Evolutionary conservation across 805 yeast genomes (phyloP), one percentile per base, ranked within the genome.

Genomic region (Alloascoidea hylecoeti): DNA sequence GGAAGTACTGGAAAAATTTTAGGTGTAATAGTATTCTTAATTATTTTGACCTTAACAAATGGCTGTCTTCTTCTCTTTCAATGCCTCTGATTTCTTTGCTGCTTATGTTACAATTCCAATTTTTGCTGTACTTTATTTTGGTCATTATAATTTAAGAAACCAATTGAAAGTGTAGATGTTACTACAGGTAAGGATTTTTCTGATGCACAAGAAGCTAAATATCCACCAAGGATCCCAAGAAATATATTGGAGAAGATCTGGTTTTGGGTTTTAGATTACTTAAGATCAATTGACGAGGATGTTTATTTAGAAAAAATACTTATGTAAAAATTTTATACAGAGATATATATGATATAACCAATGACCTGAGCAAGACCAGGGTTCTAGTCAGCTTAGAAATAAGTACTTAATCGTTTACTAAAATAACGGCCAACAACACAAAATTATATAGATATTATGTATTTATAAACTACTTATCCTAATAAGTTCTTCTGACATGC

Each of bases 21-120:
- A 67, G 75, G 44, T 73, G 68, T 5, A 4, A 55, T 77, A 23
- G 46, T 61, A 32, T 53, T 75, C 43, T 64, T 77, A 40, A 41
- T 63, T 4, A 19, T 80, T n/a, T 49, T 80, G 38, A 59, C 77
- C 18, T 38, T 80, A 35, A 78, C 86, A n/a, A 79, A 80, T 47
- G 88, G 88, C n/a, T n/a, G n/a, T n/a, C n/a, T n/a, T n/a, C n/a
- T n/a, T n/a, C 17, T 48, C 56, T 37, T 76, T 75, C 63, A 64
- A 63, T 12, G 66, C 55, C 1, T 54, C 70, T 4, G 78, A 76
- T 52, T 79, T 79, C 47, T 57, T 79, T 38, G 86, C 86, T 23
- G 80, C 86, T 5, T 79, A 79, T 55, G 63, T 79, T 42, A 78
- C 85, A 0, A 50, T 79, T 36, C 82, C 79, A 27, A 63, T 71